These are phyloP conservation scores for Hypericum androsaemum DNA, from an alignment of 345 rosid genomes.

Conservation along the genomic window DNA sequence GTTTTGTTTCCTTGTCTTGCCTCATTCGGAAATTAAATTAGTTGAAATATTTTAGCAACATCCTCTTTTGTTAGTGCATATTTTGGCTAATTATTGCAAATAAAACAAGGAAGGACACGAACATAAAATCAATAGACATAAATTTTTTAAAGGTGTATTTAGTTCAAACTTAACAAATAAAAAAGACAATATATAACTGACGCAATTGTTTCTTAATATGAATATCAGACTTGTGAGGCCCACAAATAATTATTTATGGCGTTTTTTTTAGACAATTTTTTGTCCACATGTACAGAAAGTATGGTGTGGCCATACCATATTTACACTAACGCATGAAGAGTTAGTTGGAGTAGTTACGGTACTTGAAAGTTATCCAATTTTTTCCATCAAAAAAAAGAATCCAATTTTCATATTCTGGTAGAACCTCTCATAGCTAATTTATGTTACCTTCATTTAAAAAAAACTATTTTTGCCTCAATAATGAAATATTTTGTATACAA, in stretches of 20 bases:
- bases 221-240: background rate
- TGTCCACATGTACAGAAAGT: slow-evolving; percentile 11
- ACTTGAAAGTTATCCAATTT: background rate
- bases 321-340: slow-evolving; percentile 9
- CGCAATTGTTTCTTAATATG: no score
- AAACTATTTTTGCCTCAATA: no score
- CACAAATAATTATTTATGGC: background rate
- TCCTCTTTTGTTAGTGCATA: no score
- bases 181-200: no score
- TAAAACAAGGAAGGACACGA: no score
- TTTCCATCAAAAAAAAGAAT: background rate
- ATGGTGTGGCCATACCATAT: slow-evolving; percentile 22
- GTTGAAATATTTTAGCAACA: no score
- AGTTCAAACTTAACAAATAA: no score
- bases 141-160: no score
- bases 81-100: no score
- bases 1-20: slow-evolving; percentile 2
- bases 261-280: background rate
- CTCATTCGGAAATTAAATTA: slow-evolving; percentile 11
- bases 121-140: no score
- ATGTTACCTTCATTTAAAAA: no score
- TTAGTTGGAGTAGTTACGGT: slow-evolving; percentile 9
- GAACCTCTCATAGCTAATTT: background rate
- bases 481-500: no score
- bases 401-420: background rate